Conservation (phyloP, 73 alveolate species). For the Paramecium sonneborni region DNA sequence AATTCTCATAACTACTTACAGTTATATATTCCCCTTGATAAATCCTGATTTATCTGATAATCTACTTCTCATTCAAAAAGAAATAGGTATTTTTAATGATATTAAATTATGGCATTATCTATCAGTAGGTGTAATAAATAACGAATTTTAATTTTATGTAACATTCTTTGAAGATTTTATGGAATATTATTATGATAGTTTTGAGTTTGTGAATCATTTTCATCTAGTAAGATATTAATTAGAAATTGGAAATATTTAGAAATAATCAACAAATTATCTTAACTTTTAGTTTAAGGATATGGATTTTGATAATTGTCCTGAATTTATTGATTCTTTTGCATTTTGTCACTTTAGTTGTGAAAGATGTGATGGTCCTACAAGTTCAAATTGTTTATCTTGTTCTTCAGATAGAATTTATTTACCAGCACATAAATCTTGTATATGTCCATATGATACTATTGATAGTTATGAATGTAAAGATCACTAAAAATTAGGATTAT, state of each 20-base stretch:
- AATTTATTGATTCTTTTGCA: not conserved
- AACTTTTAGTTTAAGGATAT: not conserved
- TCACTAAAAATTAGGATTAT: too few relatives aligned
- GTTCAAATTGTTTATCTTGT: not conserved
- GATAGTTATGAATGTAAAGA: not conserved
- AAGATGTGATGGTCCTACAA: not conserved
- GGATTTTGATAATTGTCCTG: not conserved
- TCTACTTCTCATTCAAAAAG: too few relatives aligned
- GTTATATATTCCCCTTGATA: not conserved
- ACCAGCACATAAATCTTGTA: not conserved
- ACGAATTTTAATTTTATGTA: too few relatives aligned
- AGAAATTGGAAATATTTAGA: not conserved
- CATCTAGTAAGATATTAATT: not conserved
- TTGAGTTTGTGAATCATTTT: not conserved
- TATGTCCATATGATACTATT: not conserved
- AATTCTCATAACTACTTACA: not conserved
- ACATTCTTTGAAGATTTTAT: too few relatives aligned
- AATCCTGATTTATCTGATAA: not conserved
- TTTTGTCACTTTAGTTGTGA: not conserved
- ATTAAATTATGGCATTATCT: not conserved
- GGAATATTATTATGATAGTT: too few relatives aligned
- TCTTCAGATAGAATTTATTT: not conserved
- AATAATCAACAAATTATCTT: not conserved
- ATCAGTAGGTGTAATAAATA: too few relatives aligned
- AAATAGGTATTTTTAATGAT: not conserved